A percentile compares a stretch with the other conserved stretches of the same genome.
Conservation (phyloP, 192 early-diverging fungal species). For the Coemansia sp. region DNA sequence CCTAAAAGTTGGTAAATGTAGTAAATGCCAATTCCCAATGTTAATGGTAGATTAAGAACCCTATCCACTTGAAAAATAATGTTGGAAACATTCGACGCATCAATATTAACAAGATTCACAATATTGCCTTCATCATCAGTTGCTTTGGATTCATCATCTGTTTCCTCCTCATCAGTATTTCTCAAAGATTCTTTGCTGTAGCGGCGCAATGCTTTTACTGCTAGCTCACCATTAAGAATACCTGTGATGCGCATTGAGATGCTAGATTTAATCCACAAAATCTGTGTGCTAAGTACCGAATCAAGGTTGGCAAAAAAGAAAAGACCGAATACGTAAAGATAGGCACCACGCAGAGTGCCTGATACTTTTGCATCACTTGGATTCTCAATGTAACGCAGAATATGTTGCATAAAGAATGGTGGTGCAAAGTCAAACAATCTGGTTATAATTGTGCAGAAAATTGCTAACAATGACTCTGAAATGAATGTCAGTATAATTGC, state of each 20-base stretch:
- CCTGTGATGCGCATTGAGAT: slow-evolving; percentile 63
- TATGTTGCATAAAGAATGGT: slow-evolving; percentile 53
- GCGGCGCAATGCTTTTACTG: slow-evolving; percentile 64
- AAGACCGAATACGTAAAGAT: slow-evolving; percentile 62
- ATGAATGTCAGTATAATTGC: slow-evolving; percentile 46
- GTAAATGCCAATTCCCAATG: slow-evolving; percentile 64
- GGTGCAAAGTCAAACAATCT: neutral
- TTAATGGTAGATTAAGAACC: slow-evolving; percentile 61
- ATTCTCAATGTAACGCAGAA: slow-evolving; percentile 58
- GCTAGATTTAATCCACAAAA: slow-evolving; percentile 62
- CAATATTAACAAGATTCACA: neutral
- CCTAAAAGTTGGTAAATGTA: slow-evolving; percentile 78
- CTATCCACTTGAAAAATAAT: slow-evolving; percentile 59
- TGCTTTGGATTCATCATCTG: slow-evolving; percentile 12
- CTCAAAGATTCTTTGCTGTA: slow-evolving; percentile 57
- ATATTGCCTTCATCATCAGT: slow-evolving; percentile 52
- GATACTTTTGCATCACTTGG: neutral
- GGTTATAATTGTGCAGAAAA: too few relatives aligned
- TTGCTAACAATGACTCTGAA: slow-evolving; percentile 22
- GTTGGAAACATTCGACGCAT: slow-evolving; percentile 57
- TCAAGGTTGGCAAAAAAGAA: slow-evolving; percentile 51
- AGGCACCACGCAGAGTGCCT: slow-evolving; percentile 40
- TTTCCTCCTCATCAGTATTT: slow-evolving; percentile 6
- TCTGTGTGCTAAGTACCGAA: slow-evolving; percentile 55
- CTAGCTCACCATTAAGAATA: slow-evolving; percentile 65